Evolutionary conservation across 169 alveolate species (phyloP).

Genomic region (Plasmodium malariae): DNA sequence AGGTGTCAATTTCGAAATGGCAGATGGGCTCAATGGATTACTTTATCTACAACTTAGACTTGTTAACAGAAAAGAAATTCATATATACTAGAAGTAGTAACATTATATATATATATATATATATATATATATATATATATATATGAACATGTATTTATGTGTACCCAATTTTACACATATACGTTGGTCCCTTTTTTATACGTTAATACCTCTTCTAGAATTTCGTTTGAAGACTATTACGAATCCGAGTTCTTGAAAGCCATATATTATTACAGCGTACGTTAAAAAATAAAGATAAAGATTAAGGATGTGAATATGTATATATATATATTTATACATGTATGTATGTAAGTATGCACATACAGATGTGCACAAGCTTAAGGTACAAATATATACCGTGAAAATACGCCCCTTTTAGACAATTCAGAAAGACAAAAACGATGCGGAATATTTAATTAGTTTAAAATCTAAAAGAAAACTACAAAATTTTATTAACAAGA

Average conservation of each 20-base stretch:
- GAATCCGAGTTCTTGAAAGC: constrained; percentile 72
- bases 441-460: constrained; percentile 52
- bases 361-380: not conserved
- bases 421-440: constrained; percentile 35
- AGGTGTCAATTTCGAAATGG: constrained; percentile 32
- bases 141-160: not conserved
- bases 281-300: constrained; percentile 8
- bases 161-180: too few species aligned
- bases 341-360: not conserved
- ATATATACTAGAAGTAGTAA: not conserved
- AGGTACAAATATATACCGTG: not conserved
- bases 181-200: not conserved
- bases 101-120: not conserved
- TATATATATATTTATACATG: not conserved
- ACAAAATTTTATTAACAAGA: constrained; percentile 51
- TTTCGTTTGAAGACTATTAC: constrained; percentile 40
- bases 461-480: constrained; percentile 53
- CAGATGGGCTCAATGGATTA: constrained; percentile 36
- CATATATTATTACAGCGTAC: constrained; percentile 51
- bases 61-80: constrained; percentile 29
- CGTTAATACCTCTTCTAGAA: constrained; percentile 2
- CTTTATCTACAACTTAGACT: constrained; percentile 57
- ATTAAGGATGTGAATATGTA: not conserved
- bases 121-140: not conserved
- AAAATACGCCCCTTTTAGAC: not conserved